These are phyloP conservation scores for Dryas integrifolia DNA, from an alignment of 331 rosid genomes.

Conservation along the genomic window DNA sequence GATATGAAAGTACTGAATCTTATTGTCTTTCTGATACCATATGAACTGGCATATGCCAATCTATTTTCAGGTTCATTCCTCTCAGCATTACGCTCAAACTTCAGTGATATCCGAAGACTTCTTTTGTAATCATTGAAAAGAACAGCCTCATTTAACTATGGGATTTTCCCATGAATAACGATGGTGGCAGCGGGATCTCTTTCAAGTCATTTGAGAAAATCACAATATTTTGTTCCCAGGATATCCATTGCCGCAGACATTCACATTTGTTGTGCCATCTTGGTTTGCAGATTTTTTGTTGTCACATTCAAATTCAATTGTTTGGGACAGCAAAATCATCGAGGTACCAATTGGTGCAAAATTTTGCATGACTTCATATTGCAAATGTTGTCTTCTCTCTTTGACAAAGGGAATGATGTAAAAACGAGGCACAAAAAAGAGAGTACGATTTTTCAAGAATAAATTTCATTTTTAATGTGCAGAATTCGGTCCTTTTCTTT, in stretches of 20 bases:
- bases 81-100: constrained; percentile 69
- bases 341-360: constrained; percentile 29
- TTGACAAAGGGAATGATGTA: constrained; percentile 5
- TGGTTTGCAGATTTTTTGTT: constrained; percentile 7
- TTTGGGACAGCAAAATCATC: background rate
- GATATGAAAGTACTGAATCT: background rate
- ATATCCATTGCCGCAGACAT: constrained; percentile 19
- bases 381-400: constrained; percentile 18
- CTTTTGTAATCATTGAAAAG: constrained; percentile 46
- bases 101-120: constrained; percentile 79
- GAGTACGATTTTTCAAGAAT: background rate
- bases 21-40: background rate
- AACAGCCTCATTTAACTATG: constrained; percentile 24
- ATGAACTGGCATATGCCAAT: constrained; percentile 4
- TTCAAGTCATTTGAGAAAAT: constrained; percentile 9
- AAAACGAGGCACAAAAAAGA: background rate
- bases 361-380: constrained; percentile 31
- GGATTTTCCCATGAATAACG: constrained; percentile 28
- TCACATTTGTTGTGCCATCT: constrained; percentile 29
- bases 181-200: constrained; percentile 16
- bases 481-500: background rate
- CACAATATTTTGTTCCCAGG: background rate
- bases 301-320: constrained; percentile 15
- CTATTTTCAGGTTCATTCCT: constrained; percentile 66
- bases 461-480: background rate